Evolutionary conservation across 345 rosid species (phyloP), one percentile per base, ranked within the genome.

Genomic region (Pistacia atlantica): DNA sequence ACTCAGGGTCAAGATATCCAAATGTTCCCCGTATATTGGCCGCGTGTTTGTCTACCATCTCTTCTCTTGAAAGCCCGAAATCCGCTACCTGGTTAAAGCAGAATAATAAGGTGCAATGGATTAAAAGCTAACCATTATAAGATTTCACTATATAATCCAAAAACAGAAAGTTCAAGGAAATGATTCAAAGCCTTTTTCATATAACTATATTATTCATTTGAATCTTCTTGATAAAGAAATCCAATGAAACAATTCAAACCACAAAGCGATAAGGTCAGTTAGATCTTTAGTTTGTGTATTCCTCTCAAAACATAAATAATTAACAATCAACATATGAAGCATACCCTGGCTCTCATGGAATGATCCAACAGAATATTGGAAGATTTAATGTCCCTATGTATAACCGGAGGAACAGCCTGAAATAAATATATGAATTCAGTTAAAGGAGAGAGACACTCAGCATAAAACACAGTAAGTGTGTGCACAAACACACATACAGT

Each of bases 1-100:
- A 96, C 72, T 96, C 98, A 3, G 99, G 99, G 84, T 96, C 99
- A 54, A 96, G 98, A 78, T 94, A 96, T 70, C 99, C 99, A 76
- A 92, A 92, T 14, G 99, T 96, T 81, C 99, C 99, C 57, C 93
- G 81, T 65, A 97, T 68, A 71, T 94, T 89, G 37, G 90, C 99
- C 5, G 89, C 94, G 56, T 92, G 89, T 71, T 82, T 87, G 72
- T 92, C 90, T 28, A 89, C 92, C 93, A 87, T 88, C 84, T 94
- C 99, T 87, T 93, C 99, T 83, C 98, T 91, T 65, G 99, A 96
- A 61, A 96, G 97, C 45, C 99, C 99, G 80, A 96, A 94, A 84
- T 96, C 99, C 79, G 99, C 97, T 18, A 96, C 98, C 99, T 96
- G 70, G 69, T 77, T 63, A 46, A 69, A 74, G 66, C 82, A 58